A percentile compares a stretch with the other conserved stretches of the same genome.
phyloP scores from a whole-genome alignment of 2,329 filamentous ascomycete species.

The Orbilia brochopaga region DNA sequence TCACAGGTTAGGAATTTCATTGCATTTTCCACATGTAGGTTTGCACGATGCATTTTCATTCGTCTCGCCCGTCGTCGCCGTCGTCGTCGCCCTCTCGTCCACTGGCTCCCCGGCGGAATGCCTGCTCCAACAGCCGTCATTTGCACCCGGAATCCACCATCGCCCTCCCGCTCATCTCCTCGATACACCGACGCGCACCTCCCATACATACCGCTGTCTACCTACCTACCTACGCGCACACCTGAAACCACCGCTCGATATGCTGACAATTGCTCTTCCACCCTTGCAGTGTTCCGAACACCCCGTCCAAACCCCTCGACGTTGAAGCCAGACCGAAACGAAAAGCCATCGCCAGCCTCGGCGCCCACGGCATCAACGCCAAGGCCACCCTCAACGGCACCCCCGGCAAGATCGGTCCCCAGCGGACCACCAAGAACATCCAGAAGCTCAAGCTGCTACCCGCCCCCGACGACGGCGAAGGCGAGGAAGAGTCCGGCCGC shows the following conservation, averaged over 20 bases:
- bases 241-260: not conserved
- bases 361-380: constrained; percentile 35
- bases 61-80: constrained; percentile 6
- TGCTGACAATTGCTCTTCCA: not conserved
- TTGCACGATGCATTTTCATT: constrained; percentile 29
- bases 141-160: constrained; percentile 1
- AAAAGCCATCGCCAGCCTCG: constrained; percentile 46
- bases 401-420: constrained; percentile 80
- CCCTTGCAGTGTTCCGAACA: constrained; percentile 6
- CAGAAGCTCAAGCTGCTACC: constrained; percentile 98
- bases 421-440: constrained; percentile 90
- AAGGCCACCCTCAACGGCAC: constrained; percentile 33
- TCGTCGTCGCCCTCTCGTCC: not conserved
- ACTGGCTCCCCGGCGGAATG: not conserved
- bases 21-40: constrained; percentile 51
- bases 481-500: constrained; percentile 82
- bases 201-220: too few relatives aligned
- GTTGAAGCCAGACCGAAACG: constrained; percentile 35
- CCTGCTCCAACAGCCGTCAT: not conserved
- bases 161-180: not conserved
- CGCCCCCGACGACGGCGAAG: constrained; percentile 81
- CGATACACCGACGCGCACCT: not conserved
- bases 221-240: constrained; percentile 12
- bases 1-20: constrained; percentile 52
- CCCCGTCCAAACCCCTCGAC: constrained; percentile 16